Evolutionary conservation across 2,329 filamentous ascomycete genomes (phyloP).

Genomic region (Tricladium varicosporioides): DNA sequence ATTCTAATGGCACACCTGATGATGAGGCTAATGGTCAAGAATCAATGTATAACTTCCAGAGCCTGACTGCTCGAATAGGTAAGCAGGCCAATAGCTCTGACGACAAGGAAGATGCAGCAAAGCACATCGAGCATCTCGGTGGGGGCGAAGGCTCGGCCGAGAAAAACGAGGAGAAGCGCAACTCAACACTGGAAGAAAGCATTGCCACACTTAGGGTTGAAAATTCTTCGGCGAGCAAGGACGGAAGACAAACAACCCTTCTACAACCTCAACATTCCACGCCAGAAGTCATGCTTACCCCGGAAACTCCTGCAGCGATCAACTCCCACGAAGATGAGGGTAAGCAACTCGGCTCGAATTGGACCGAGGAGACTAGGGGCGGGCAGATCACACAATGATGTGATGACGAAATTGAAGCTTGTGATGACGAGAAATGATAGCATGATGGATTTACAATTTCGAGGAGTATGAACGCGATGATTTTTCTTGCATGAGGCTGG

Average conservation of each 20-base stretch:
- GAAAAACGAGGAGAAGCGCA: conserved; percentile 6
- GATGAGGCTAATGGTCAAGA: conserved; percentile 57
- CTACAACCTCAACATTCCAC: conserved; percentile 20
- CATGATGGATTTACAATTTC: conserved; percentile 11
- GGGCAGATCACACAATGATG: conserved; percentile 25
- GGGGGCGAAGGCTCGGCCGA: conserved; percentile 18
- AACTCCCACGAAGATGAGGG: conserved; percentile 21
- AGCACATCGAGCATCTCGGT: conserved; percentile 29
- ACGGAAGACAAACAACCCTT: conserved; percentile 11
- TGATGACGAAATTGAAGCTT: not conserved
- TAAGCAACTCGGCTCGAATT: conserved; percentile 28
- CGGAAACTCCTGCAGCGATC: conserved; percentile 26
- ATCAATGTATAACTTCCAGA: conserved; percentile 88
- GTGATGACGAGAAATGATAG: conserved; percentile 15
- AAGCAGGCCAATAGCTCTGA: conserved; percentile 52
- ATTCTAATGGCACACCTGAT: conserved; percentile 41
- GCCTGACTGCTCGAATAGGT: conserved; percentile 80
- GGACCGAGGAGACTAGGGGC: conserved; percentile 12
- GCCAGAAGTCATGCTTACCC: conserved; percentile 30
- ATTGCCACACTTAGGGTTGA: conserved; percentile 28
- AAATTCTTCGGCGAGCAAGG: not conserved
- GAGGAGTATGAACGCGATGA: conserved; percentile 3
- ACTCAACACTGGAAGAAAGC: conserved; percentile 25
- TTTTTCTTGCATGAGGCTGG: conserved; percentile 14
- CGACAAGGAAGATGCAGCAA: conserved; percentile 24